Conservation (phyloP, 2,329 filamentous ascomycete species). For the Nannizziopsis barbatae region DNA sequence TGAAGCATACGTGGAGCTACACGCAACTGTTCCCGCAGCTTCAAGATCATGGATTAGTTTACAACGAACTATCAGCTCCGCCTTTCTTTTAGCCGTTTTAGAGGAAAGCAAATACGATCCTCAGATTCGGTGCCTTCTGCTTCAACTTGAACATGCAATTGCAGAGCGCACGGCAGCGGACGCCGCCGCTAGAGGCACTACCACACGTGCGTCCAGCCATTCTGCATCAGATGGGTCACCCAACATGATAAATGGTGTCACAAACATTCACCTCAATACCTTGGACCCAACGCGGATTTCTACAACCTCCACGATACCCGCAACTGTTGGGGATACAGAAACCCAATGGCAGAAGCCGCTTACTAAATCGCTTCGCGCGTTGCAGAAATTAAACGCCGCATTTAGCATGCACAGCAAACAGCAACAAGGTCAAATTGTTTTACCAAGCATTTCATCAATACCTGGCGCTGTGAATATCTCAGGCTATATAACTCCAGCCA, state of each 20-base stretch:
- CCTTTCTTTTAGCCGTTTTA: constrained; percentile 38
- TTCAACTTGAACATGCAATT: constrained; percentile 36
- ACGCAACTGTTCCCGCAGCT: constrained; percentile 33
- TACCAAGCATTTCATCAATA: background rate
- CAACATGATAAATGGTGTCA: constrained; percentile 23
- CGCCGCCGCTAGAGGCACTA: constrained; percentile 19
- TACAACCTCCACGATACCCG: constrained; percentile 23
- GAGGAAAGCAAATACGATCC: constrained; percentile 35
- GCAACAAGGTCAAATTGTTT: constrained; percentile 14
- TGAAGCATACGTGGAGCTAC: constrained; percentile 50
- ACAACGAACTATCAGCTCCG: constrained; percentile 38
- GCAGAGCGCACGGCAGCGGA: constrained; percentile 32
- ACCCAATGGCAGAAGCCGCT: constrained; percentile 39
- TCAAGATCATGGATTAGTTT: constrained; percentile 39
- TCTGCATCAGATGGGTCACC: constrained; percentile 9
- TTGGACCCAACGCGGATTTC: constrained; percentile 20
- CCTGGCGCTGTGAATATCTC: constrained; percentile 6
- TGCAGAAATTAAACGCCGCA: constrained; percentile 37
- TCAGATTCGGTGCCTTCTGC: constrained; percentile 31
- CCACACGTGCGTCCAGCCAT: background rate
- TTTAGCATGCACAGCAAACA: constrained; percentile 21
- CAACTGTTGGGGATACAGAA: constrained; percentile 26
- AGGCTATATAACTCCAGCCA: constrained; percentile 8
- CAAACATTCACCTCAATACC: constrained; percentile 20
- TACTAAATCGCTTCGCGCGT: constrained; percentile 35